Conservation (phyloP, 2,329 filamentous ascomycete species). For the Aspergillus versicolor region DNA sequence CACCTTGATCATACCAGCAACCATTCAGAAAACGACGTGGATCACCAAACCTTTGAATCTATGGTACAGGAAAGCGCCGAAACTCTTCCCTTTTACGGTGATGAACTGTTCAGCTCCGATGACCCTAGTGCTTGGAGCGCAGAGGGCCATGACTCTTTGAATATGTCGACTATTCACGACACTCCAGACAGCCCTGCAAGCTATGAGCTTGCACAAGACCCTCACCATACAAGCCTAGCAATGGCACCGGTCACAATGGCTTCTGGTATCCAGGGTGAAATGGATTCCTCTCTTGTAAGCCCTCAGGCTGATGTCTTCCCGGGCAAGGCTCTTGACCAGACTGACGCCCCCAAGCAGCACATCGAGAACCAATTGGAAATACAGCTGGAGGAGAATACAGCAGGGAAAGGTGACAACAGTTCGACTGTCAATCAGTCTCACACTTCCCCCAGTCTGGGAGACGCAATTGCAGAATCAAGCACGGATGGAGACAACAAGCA, state of each 20-base stretch:
- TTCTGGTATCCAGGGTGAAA: too few relatives aligned
- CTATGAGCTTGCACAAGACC: not conserved
- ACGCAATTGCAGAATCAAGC: not conserved
- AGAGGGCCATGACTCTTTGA: not conserved
- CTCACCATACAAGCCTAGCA: not conserved
- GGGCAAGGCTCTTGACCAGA: not conserved
- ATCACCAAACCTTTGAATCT: too few relatives aligned
- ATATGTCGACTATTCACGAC: not conserved
- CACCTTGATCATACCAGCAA: too few relatives aligned
- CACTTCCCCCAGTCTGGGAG: not conserved
- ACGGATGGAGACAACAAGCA: not conserved
- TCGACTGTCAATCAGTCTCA: not conserved
- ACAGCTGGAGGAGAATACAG: not conserved
- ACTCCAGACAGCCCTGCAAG: not conserved
- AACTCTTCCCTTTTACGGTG: not conserved
- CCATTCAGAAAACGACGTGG: too few relatives aligned
- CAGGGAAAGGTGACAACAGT: not conserved
- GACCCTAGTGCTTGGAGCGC: not conserved
- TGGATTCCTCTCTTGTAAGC: not conserved
- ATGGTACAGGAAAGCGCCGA: not conserved
- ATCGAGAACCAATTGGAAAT: not conserved
- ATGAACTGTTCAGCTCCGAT: not conserved
- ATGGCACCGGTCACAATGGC: too few relatives aligned
- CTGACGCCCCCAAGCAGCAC: not conserved
- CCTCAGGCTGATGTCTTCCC: not conserved